Evolutionary conservation across 257 asterid species (phyloP).

Genomic region (Solanum lignicaule): DNA sequence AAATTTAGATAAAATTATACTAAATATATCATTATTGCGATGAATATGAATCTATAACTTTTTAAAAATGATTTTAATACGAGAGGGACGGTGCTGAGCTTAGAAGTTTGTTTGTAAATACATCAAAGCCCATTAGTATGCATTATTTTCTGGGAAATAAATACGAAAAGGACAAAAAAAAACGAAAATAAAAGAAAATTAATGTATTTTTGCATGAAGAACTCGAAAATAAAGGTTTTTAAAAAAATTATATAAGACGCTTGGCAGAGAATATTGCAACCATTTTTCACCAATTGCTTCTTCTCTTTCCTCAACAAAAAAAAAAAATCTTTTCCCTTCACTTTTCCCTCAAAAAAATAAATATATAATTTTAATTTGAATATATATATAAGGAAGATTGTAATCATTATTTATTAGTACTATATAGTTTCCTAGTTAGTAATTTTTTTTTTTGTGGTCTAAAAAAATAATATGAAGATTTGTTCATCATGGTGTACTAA

Average conservation of each 20-base stretch:
- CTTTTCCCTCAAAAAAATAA: background rate
- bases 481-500: slow-evolving; percentile 28
- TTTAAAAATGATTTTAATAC: background rate
- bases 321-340: background rate
- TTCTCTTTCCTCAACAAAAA: background rate
- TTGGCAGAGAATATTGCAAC: slow-evolving; percentile 51
- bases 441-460: background rate
- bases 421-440: background rate
- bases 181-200: background rate
- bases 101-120: background rate
- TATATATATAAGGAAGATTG: background rate
- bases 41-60: too few species aligned
- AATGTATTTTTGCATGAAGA: slow-evolving; percentile 42
- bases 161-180: background rate
- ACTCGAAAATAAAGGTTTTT: slow-evolving; percentile 30
- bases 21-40: background rate
- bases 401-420: background rate
- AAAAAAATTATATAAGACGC: slow-evolving; percentile 31
- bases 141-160: background rate
- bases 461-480: slow-evolving; percentile 5
- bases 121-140: background rate
- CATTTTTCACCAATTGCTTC: slow-evolving; percentile 35
- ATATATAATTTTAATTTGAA: background rate
- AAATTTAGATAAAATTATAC: too few species aligned
- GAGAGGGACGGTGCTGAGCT: background rate